phyloP scores from a whole-genome alignment of 768 basidiomycete species.

The Suillus paluster region DNA sequence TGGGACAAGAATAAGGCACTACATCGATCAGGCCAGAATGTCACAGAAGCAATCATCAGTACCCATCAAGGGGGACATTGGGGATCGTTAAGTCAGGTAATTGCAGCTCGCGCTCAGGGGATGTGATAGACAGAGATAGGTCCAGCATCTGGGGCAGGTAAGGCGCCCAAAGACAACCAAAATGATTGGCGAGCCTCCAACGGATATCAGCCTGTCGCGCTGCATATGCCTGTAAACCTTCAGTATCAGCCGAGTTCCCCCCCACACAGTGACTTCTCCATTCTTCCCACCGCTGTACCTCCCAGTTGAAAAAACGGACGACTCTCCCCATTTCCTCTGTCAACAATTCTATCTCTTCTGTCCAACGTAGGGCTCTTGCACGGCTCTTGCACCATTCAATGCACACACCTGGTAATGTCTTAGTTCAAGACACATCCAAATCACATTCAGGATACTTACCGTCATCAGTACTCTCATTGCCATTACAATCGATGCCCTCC shows the following conservation, averaged over 20 bases:
- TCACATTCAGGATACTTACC: background rate
- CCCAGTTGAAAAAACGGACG: conserved; percentile 16
- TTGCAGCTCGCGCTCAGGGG: too few species aligned
- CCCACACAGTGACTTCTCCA: background rate
- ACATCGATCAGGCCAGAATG: too few species aligned
- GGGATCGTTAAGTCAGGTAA: too few species aligned
- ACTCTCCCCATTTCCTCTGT: conserved; percentile 29
- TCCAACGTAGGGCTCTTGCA: conserved; percentile 19
- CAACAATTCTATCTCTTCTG: conserved; percentile 25
- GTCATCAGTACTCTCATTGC: background rate
- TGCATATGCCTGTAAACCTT: conserved; percentile 16
- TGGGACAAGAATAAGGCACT: too few species aligned
- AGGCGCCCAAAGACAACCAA: background rate
- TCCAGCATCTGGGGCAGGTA: background rate
- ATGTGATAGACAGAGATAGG: too few species aligned
- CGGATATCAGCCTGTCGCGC: conserved; percentile 6
- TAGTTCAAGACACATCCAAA: background rate
- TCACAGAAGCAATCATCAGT: too few species aligned
- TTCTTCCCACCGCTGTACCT: conserved; percentile 20
- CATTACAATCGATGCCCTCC: background rate
- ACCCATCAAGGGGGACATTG: too few species aligned
- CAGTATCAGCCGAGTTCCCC: background rate
- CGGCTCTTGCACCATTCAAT: conserved; percentile 22
- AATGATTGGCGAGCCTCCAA: background rate
- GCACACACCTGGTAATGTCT: conserved; percentile 17